A percentile compares a stretch with the other conserved stretches of the same genome.
These are phyloP conservation scores for Claviceps sp. DNA, from an alignment of 2,329 filamentous ascomycete genomes.

Conservation along the genomic window DNA sequence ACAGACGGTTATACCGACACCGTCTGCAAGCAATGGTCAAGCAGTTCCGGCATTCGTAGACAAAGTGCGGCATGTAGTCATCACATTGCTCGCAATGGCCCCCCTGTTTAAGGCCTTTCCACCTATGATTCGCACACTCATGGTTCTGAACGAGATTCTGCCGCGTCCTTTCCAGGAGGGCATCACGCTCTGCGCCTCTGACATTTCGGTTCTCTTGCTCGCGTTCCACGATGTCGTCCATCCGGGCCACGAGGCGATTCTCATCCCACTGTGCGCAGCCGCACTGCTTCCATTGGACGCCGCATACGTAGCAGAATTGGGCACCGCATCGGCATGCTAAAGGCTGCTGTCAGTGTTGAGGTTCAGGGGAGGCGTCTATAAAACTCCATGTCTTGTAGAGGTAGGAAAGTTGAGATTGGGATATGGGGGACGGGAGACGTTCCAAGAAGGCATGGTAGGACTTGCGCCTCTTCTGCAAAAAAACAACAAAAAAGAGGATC, in stretches of 20 bases:
- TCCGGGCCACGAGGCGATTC: slow-evolving; percentile 1
- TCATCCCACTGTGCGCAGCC: slow-evolving; percentile 25
- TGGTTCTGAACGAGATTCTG: slow-evolving; percentile 3
- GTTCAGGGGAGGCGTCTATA: neutral
- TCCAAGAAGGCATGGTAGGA: neutral
- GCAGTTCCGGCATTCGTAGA: slow-evolving; percentile 33
- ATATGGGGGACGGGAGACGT: neutral
- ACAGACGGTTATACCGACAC: slow-evolving; percentile 17
- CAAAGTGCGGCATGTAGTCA: slow-evolving; percentile 22
- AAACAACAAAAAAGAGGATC: neutral
- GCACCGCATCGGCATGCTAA: slow-evolving; percentile 31
- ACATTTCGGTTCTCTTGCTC: neutral
- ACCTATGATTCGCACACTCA: neutral
- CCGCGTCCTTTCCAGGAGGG: neutral
- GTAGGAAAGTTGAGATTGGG: neutral
- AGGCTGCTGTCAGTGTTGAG: neutral
- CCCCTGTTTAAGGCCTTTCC: neutral
- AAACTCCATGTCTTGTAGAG: neutral
- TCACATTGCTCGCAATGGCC: slow-evolving; percentile 5
- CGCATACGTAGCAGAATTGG: slow-evolving; percentile 40
- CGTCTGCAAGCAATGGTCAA: slow-evolving; percentile 28
- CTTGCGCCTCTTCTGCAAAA: no score
- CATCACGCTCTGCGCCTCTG: neutral
- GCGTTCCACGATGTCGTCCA: slow-evolving; percentile 1
- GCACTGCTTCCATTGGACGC: slow-evolving; percentile 26